Evolutionary conservation across 2,329 filamentous ascomycete genomes (phyloP), one percentile per base, ranked within the genome.

Genomic region (Fusarium musae): DNA sequence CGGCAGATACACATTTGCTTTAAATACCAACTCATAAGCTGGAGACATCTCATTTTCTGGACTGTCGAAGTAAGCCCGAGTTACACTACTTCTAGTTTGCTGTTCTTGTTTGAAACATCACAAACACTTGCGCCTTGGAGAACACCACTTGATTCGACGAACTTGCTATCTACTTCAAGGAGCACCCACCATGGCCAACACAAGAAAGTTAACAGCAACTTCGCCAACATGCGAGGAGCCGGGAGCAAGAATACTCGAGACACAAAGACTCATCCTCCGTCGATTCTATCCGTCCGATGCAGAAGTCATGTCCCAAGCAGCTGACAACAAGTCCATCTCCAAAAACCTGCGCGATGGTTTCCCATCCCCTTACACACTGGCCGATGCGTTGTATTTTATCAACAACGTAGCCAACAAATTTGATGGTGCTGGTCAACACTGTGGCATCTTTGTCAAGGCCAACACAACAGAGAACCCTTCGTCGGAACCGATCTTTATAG

Each of bases 311-410:
- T 73, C 82, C 9, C 61, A 60, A 7, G 80, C 78, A 2, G 84
- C 79, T 62, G 82, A 87, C 78, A 80, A 84, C 66, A 75, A 77
- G 15, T 69, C 81, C 26, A 77, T 88, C 7, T 72, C 79, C 3
- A 67, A 61, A 16, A 81, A 79, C 72, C 81, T 89, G 81, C 82
- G 83, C 63, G 79, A 86, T 73, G 70, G 78, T 44, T 88, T 87
- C 63, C 85, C 86, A 6, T 75, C 71, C 15, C 87, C 87, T 1
- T 88, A 88, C 78, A 84, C 80, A 1, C 71, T 83, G 13, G 78
- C 79, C 12, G 77, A 83, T 54, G 84, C 85, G 4, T 71, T 83
- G 26, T 44, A 19, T n/a, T 86, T 82, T 76, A 80, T 87, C 69
- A 57, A 61, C 43, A 59, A 64, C 42, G 63, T 65, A 28, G 66